These are phyloP conservation scores for Hypoxylon intermedium DNA, from an alignment of 495 filamentous ascomycete genomes.

Conservation along the genomic window DNA sequence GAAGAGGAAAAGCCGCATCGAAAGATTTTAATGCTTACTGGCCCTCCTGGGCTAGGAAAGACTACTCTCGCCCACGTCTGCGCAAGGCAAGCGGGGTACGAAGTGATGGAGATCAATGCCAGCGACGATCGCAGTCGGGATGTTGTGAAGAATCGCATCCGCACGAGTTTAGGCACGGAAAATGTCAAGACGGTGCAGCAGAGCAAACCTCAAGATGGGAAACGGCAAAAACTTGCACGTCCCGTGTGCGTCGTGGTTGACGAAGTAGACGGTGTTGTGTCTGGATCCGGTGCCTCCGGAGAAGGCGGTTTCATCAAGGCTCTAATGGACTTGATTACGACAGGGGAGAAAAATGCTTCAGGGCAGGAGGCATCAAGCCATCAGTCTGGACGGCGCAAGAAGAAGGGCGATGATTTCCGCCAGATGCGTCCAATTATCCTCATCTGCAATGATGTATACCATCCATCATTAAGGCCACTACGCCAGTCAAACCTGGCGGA, in stretches of 20 bases:
- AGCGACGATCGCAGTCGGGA: conserved; percentile 77
- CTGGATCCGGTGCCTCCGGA: conserved; percentile 71
- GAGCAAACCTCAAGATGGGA: conserved; percentile 61
- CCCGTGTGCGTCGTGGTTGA: conserved; percentile 95
- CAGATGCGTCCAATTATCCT: conserved; percentile 87
- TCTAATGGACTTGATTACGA: conserved; percentile 82
- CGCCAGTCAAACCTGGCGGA: conserved; percentile 83
- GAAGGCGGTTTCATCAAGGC: conserved; percentile 94
- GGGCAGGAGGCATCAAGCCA: conserved; percentile 47
- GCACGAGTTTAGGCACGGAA: conserved; percentile 87
- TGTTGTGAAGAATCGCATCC: conserved; percentile 88
- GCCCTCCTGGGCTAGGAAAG: conserved; percentile 92
- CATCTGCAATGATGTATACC: conserved; percentile 98
- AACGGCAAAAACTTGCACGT: conserved; percentile 75
- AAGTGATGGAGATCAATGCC: conserved; percentile 88
- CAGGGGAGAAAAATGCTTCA: conserved; percentile 81
- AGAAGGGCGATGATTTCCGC: conserved; percentile 81
- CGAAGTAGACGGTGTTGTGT: conserved; percentile 92
- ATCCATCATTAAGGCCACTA: conserved; percentile 82
- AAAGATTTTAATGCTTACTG: conserved; percentile 88
- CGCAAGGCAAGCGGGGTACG: conserved; percentile 92
- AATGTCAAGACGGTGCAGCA: conserved; percentile 83
- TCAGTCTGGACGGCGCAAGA: conserved; percentile 51
- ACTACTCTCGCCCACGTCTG: conserved; percentile 97
- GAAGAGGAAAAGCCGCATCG: conserved; percentile 74